Evolutionary conservation across 2,329 filamentous ascomycete species (phyloP).

Genomic region (Xylariomycetidae sp.): DNA sequence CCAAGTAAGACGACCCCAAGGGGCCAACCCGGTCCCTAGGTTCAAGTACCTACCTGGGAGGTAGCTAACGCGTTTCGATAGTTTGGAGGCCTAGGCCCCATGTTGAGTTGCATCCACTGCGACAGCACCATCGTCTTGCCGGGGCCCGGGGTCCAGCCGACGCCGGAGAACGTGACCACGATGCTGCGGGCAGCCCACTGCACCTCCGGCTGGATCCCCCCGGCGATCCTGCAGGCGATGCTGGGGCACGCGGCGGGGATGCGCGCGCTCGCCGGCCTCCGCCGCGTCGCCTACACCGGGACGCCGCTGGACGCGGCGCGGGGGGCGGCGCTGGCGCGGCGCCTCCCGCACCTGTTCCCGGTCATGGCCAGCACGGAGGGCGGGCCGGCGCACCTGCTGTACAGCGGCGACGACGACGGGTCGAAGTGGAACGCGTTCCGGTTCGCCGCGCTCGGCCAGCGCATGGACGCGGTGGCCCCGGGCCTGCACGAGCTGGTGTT

Average conservation of each 20-base stretch:
- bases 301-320: conserved; percentile 11
- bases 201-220: conserved; percentile 8
- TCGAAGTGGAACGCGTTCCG: conserved; percentile 15
- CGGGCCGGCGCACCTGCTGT: conserved; percentile 5
- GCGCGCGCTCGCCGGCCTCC: conserved; percentile 7
- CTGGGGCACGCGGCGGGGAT: conserved; percentile 10
- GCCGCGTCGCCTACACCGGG: conserved; percentile 11
- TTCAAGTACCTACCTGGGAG: too few relatives aligned
- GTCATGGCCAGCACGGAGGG: conserved; percentile 16
- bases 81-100: too few relatives aligned
- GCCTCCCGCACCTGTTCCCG: conserved; percentile 8
- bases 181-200: conserved; percentile 7
- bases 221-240: conserved; percentile 12
- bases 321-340: conserved; percentile 9
- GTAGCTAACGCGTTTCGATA: too few relatives aligned
- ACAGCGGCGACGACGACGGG: conserved; percentile 7
- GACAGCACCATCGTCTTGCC: conserved; percentile 9
- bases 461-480: conserved; percentile 23
- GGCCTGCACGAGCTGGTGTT: conserved; percentile 25
- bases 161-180: conserved; percentile 9
- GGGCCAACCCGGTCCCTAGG: too few relatives aligned
- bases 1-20: too few relatives aligned
- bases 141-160: conserved; percentile 8
- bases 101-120: conserved; percentile 3
- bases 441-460: conserved; percentile 15